Conservation (phyloP, 768 basidiomycete species). For the Tylopilus intermedius region DNA sequence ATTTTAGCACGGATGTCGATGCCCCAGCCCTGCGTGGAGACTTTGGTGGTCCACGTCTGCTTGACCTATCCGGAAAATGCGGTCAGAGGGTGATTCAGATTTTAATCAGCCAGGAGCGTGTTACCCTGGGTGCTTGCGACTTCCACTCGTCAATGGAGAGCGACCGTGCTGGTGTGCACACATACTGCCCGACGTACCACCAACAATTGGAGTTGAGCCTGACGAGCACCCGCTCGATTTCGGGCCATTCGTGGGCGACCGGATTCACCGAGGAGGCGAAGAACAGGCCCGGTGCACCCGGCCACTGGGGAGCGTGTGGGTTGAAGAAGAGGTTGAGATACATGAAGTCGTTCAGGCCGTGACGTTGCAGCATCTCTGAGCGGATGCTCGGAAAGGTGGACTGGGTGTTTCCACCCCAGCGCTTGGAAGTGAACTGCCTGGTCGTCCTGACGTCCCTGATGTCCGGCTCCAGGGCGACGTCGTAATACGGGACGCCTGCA, state of each 20-base stretch:
- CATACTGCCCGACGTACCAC: slow-evolving; percentile 20
- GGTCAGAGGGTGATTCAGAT: background rate
- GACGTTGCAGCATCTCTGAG: slow-evolving; percentile 7
- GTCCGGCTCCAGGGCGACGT: slow-evolving; percentile 11
- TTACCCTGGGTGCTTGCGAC: slow-evolving; percentile 14
- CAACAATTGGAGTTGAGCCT: slow-evolving; percentile 12
- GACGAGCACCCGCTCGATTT: slow-evolving; percentile 6
- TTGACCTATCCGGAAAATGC: slow-evolving; percentile 6
- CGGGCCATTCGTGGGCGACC: background rate
- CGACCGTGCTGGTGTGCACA: slow-evolving; percentile 4
- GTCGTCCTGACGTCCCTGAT: slow-evolving; percentile 19
- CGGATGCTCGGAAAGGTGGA: slow-evolving; percentile 14
- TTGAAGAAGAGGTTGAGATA: slow-evolving; percentile 16
- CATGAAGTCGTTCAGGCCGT: slow-evolving; percentile 19
- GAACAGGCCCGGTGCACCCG: slow-evolving; percentile 16
- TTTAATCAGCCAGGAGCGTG: too few species aligned
- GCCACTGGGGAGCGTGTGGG: slow-evolving; percentile 14
- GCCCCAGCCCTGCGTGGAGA: slow-evolving; percentile 12
- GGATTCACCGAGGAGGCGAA: slow-evolving; percentile 5
- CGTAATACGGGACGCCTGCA: background rate
- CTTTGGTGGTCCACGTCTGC: slow-evolving; percentile 18
- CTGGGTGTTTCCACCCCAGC: slow-evolving; percentile 17
- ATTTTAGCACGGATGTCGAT: slow-evolving; percentile 13
- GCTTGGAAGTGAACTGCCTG: slow-evolving; percentile 12
- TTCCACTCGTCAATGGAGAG: slow-evolving; percentile 16